Evolutionary conservation across 768 basidiomycete species (phyloP), one percentile per base, ranked within the genome.

Genomic region (Tylopilus cervinicoccineus): DNA sequence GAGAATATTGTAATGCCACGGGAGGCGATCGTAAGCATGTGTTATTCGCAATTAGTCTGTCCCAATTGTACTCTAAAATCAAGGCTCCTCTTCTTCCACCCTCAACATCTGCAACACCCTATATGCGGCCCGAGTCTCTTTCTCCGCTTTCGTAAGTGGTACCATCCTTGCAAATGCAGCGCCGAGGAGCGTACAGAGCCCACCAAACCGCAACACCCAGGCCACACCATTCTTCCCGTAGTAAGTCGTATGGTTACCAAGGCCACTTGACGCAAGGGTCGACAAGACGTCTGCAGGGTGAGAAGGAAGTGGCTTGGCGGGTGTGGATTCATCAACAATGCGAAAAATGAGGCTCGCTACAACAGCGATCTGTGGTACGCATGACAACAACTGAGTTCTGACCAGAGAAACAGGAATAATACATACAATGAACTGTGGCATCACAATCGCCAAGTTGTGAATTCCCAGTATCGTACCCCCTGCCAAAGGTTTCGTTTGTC

Each of bases 391-490:
- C 34, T 36, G 8, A 32, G 37, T 20, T 22, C 16, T 12, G 20
- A 31, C 6, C 5, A 38, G 38, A 23, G 16, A 26, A 27, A 13
- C 0, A 39, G 41, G 14, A 45, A 26, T 12, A 12, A 28, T 43
- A 76, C 91, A 56, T 62, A 94, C 93, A 45, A 94, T 76, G 63
- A 97, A 88, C 58, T 97, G 94, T 19, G 94, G 94, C 70, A 92
- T 83, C 23, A 97, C 94, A 51, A 97, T 93, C 5, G 94, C 89
- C 16, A 97, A 74, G 62, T 97, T 97, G 62, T 97, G 94, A 33
- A 97, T 93, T 4, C 94, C 94, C 34, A 96, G 77, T 32, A 95
- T 83, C 2, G 94, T 96, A 9, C 93, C 93, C 16, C 93, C 93
- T 2, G 88, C 85, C 39, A 86, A 73, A 19, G 81, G 78, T 32